Evolutionary conservation across 2,329 filamentous ascomycete species (phyloP), one percentile per base, ranked within the genome.

Genomic region (Pseudocercospora macadamiae): DNA sequence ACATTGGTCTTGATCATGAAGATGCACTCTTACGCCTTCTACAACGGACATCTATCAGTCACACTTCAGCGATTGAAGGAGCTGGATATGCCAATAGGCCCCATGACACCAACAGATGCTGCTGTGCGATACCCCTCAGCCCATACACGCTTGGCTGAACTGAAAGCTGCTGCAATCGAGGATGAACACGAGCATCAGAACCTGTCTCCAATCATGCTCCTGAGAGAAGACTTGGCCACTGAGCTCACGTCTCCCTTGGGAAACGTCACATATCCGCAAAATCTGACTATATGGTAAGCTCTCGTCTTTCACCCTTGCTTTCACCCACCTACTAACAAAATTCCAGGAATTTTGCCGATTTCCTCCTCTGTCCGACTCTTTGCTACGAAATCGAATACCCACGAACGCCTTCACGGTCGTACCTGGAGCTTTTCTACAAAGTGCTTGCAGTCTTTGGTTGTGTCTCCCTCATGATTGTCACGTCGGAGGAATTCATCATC

Each of bases 331-430:
- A n/a, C n/a, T n/a, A n/a, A n/a, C n/a, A n/a, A n/a, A n/a, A n/a
- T n/a, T n/a, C n/a, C n/a, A n/a, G n/a, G 66, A 97, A 97, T 77
- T 97, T 90, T 72, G 66, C 85, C 57, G 95, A 97, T 78, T 97
- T 89, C 73, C 79, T 97, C 9, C 85, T 95, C 71, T 97, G 93
- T 70, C 95, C 95, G 14, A 99, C 95, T 0, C 84, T 99, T 18
- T 99, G 95, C 81, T 99, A 99, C 76, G 95, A 99, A 76, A 83
- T 97, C 51, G 93, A 97, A 74, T 99, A 97, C 74, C 95, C 95
- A 2, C 88, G 95, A 49, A 92, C 85, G 9, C 73, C 83, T 10
- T 78, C 80, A n/a, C 86, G 91, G 58, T 86, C 90, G 67, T 96
- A 90, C 87, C 82, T 86, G 18, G 88, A 92, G 64, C 84, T 97